phyloP scores from a whole-genome alignment of 106 monocot species.

The Xerophyta viscosa region DNA sequence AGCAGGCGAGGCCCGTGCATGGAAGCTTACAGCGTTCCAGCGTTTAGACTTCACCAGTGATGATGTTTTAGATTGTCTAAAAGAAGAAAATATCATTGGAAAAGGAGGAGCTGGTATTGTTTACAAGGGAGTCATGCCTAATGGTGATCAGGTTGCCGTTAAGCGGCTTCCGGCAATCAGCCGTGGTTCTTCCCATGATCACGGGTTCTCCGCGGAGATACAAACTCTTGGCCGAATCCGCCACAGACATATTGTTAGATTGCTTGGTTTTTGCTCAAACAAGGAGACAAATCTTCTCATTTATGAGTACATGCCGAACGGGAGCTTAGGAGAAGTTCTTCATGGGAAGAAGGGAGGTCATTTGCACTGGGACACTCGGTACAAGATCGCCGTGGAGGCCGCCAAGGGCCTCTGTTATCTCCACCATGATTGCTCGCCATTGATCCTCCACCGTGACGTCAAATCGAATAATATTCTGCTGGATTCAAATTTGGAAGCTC shows the following conservation, averaged over 20 bases:
- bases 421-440: constrained; percentile 89
- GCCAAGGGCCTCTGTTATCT: constrained; percentile 89
- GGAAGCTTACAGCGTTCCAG: constrained; percentile 86
- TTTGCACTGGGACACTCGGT: constrained; percentile 73
- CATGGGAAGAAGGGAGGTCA: constrained; percentile 81
- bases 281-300: constrained; percentile 73
- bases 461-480: constrained; percentile 93
- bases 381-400: constrained; percentile 72
- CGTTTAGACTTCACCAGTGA: constrained; percentile 68
- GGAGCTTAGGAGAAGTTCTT: constrained; percentile 81
- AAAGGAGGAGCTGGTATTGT: constrained; percentile 86
- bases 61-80: constrained; percentile 55
- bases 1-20: constrained; percentile 45
- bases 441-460: constrained; percentile 80
- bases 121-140: constrained; percentile 62
- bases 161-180: constrained; percentile 68
- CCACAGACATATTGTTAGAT: constrained; percentile 79
- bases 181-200: constrained; percentile 59
- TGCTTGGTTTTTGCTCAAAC: constrained; percentile 81
- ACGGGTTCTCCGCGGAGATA: constrained; percentile 86
- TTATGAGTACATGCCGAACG: constrained; percentile 92
- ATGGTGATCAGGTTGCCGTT: constrained; percentile 61
- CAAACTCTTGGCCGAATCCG: constrained; percentile 80
- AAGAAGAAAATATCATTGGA: constrained; percentile 80
- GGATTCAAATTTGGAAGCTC: constrained; percentile 61